Evolutionary conservation across 225 moss, liverwort and hornwort species (phyloP), one percentile per base, ranked within the genome.

Genomic region (Ulota crispa): DNA sequence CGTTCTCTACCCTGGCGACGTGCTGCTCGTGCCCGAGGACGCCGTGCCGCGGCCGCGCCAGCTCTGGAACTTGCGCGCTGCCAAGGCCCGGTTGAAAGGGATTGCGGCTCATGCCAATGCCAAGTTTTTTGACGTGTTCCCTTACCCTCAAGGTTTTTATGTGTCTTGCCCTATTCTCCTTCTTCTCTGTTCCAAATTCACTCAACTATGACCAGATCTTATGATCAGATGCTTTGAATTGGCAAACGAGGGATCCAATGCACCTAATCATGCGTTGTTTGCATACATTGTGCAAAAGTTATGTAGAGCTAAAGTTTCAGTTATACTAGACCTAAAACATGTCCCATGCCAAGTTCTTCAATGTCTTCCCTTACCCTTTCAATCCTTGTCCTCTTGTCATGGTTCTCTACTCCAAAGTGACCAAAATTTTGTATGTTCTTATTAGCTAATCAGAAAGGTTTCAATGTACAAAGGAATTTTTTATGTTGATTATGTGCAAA

Each of bases 61-160:
- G 81, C 30, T 92, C 8, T 91, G 93, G 78, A 92, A 92, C 81
- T 72, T 90, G 71, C 70, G 75, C 2, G 80, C 88, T 19, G 90
- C 72, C 5, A 84, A 86, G 78, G 90, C 86, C 9, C 41, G 82
- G 47, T 7, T 88, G 71, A 88, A 90, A 62, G 90, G 90, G 32
- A 80, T 90, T 6, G 88, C 90, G 31, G 88, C 80, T 43, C 86
- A 86, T 31, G 86, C 90, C 61, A 88, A 90, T 78, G 90, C 88
- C 77, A 96, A 92, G 72, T 94, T 94, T 50, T 94, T 96, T 75
- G 96, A 94, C 53, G 96, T 94, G 1, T 94, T 93, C 73, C 91
- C 94, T 3, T 90, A 92, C 73, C 91, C 96, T 18, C 94, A 81
- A 91, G 95, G 95, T 93, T 3, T 93, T 3, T 2, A 0, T 63